Evolutionary conservation across 2,329 filamentous ascomycete genomes (phyloP), one percentile per base, ranked within the genome.

Genomic region (Neofusicoccum cordaticola): DNA sequence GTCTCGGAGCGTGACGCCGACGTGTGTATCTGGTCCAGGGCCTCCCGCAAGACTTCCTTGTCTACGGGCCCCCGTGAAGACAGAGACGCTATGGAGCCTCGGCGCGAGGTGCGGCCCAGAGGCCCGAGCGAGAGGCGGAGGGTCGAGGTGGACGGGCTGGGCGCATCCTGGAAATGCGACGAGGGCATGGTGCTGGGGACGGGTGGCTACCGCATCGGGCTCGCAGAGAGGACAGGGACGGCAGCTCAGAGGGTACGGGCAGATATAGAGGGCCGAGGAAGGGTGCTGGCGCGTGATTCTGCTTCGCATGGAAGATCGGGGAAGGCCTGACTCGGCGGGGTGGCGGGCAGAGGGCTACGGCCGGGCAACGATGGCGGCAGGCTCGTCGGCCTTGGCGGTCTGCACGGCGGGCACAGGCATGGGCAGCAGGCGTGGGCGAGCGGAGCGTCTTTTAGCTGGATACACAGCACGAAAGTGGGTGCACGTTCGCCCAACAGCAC

Each of bases 1-100:
- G 88, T 86, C 67, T 90, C 90, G 39, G 91, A 91, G 74, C 91
- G 90, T 72, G 91, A 96, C n/a, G 93, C 93, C 5, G 91, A 88
- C 58, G 84, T 92, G 77, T 97, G 94, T 69, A 97, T 97, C 71
- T 91, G 89, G 77, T 96, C 90, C 66, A 97, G 86, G 48, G 74
- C 65, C 15, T 63, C 42, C n/a, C 45, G 44, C 39, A 66, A 31
- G 31, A 62, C 51, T 45, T 65, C 65, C 35, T 53, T 66, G 22
- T 66, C 65, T 13, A 73, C 69, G 1, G 69, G 69, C 17, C 68
- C 68, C 7, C 70, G 72, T 5, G 77, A 78, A 8, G 70, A 72
- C n/a, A 78, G 71, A 6, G 77, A 78, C 19, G 74, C 74, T 66
- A 78, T 66, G 31, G 77, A 79, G 57, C 74, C 76, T 69, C 77